A percentile compares a stretch with the other conserved stretches of the same genome.
These are phyloP conservation scores for Ophiostoma triangulosporum DNA, from an alignment of 2,329 filamentous ascomycete species.

Conservation along the genomic window DNA sequence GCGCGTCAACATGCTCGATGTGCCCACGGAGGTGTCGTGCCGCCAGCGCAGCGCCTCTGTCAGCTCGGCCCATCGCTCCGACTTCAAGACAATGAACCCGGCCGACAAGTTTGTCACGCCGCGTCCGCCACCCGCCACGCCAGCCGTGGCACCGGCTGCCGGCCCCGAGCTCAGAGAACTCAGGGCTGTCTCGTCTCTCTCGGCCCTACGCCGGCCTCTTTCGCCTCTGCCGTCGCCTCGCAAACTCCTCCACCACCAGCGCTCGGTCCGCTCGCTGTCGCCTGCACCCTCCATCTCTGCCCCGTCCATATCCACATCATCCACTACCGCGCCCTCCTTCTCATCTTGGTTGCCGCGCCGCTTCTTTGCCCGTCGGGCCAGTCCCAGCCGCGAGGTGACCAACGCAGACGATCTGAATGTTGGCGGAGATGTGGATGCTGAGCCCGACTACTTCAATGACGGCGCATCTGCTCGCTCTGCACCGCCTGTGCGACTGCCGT, in stretches of 20 bases:
- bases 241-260: conserved; percentile 21
- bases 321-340: conserved; percentile 15
- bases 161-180: not conserved
- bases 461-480: not conserved
- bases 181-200: not conserved
- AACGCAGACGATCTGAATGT: not conserved
- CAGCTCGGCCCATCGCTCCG: conserved; percentile 42
- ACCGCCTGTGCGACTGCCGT: conserved; percentile 18
- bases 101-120: conserved; percentile 62
- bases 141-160: conserved; percentile 8
- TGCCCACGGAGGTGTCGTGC: conserved; percentile 55
- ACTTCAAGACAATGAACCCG: conserved; percentile 65
- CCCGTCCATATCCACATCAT: conserved; percentile 1
- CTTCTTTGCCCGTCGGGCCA: conserved; percentile 10
- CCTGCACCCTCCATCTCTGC: conserved; percentile 27
- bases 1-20: conserved; percentile 67
- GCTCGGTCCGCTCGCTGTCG: conserved; percentile 32
- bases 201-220: not conserved
- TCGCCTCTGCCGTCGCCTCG: not conserved
- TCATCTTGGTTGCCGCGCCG: conserved; percentile 11
- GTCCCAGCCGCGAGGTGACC: conserved; percentile 1
- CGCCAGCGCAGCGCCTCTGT: conserved; percentile 52
- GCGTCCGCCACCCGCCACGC: conserved; percentile 38
- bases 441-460: not conserved
- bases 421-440: not conserved